These are phyloP conservation scores for Erysimum cheiri DNA, from an alignment of 441 rosid species.

Conservation along the genomic window DNA sequence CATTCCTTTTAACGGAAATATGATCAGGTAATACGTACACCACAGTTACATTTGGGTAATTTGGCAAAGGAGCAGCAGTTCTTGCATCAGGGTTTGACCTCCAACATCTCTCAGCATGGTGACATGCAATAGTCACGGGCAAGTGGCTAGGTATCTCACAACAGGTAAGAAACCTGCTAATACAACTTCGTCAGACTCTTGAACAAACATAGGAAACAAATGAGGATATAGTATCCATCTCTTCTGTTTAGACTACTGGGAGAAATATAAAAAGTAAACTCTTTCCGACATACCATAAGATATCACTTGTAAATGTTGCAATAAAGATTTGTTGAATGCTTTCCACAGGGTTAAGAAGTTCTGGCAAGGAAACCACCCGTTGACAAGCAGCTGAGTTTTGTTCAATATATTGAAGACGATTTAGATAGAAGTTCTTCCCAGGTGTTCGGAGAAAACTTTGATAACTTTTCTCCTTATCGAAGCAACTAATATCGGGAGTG, in stretches of 20 bases:
- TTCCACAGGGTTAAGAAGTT: slow-evolving; percentile 78
- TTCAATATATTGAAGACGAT: slow-evolving; percentile 67
- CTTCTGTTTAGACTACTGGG: slow-evolving; percentile 1
- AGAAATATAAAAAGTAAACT: neutral
- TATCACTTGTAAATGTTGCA: slow-evolving; percentile 92
- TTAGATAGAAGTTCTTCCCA: slow-evolving; percentile 80
- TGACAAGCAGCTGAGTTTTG: slow-evolving; percentile 45
- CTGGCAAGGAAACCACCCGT: slow-evolving; percentile 69
- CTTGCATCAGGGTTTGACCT: slow-evolving; percentile 69
- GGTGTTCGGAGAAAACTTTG: slow-evolving; percentile 43
- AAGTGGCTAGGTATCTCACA: slow-evolving; percentile 76
- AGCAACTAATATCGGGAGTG: slow-evolving; percentile 31
- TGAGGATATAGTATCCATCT: slow-evolving; percentile 11
- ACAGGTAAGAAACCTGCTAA: slow-evolving; percentile 71
- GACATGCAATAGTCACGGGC: slow-evolving; percentile 92
- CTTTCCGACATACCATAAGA: slow-evolving; percentile 60
- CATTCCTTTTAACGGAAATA: slow-evolving; percentile 7
- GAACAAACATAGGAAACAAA: slow-evolving; percentile 20
- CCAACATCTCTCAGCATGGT: slow-evolving; percentile 86
- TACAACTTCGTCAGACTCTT: slow-evolving; percentile 40
- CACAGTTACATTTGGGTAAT: slow-evolving; percentile 72
- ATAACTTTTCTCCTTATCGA: slow-evolving; percentile 30
- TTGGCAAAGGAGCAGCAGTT: slow-evolving; percentile 61
- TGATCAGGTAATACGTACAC: slow-evolving; percentile 60
- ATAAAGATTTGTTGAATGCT: slow-evolving; percentile 69